Base-by-base conservation (phyloP, 208 protist genomes). In the Trypanosoma congolense region DNA sequence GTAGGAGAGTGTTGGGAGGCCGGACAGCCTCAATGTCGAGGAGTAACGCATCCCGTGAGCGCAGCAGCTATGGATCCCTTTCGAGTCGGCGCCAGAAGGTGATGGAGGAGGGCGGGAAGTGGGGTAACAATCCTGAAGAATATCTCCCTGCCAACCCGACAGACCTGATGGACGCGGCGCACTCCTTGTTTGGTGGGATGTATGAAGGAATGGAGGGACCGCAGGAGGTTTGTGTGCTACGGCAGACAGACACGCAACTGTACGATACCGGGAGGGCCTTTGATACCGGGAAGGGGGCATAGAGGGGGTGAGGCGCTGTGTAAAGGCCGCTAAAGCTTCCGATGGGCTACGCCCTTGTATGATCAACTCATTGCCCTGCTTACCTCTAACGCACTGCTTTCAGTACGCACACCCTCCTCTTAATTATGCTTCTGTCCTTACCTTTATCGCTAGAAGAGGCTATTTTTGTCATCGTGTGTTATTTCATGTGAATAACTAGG, bases 1-100 rank as follows among this genome's bases (percentile, higher is more conserved):
- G 46, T 82, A 14, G 61, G 62, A 10, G 74, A 61, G 25, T 76
- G 80, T 61, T 73, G 80, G 50, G 77, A 78, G 19, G 54, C 77
- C 42, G 68, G 82, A 16, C 33, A 38, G 9, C 12, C 9, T 12
- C 9, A 12, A 6, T 16, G 12, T 12, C 9, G 33, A 6, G 9
- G 9, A 38, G 12, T 38, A 12, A 12, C 12, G 9, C 33, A 38
- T 16, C 12, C 9, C 33, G 33, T 12, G 33, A 38, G 33, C 33
- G 33, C 6, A 38, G 9, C 33, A 38, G 12, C 33, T 38, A 38
- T 12, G 33, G 33, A 38, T 38, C 33, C 6, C 33, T 38, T 6
- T 6, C 33, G 6, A 38, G 33, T 38, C 33, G 33, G 9, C 33
- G 33, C 12, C 33, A 38, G 33, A 6, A 12, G 33, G 33, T 38